Base-by-base conservation (phyloP, 2,329 filamentous ascomycete genomes). In the Huntiella abstrusa region DNA sequence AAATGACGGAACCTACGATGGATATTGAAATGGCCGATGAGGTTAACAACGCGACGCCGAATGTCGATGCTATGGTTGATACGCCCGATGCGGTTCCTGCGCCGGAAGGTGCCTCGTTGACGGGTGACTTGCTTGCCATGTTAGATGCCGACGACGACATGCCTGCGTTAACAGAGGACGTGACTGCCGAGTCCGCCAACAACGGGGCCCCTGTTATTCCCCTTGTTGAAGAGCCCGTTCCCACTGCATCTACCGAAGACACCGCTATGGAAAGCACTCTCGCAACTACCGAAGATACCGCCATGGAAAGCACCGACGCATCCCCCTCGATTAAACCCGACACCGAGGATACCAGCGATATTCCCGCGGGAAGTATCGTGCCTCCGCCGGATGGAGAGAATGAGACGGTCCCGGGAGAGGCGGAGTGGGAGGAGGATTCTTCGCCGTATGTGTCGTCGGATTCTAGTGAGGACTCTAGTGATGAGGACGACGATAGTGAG, bases 371-470 rank as follows among this genome's bases (percentile, higher is more conserved):
- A 6, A 12, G 19, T 12, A 22, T n/a, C 10, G 39, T 16, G 5
- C 11, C 17, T 11, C 16, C 15, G 11, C 17, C 10, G 12, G 11
- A 34, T 5, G 13, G 41, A 36, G 36, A 33, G 16, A 22, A 36
- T 15, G 13, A 39, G 39, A 54, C 54, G 46, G 22, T 28, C 0
- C 22, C 22, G 22, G 65, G 62, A 8, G 67, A 80, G 39, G 78
- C 81, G 3, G 87, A 95, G 60, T 96, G 85, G 83, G 84, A 93
- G 57, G 65, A 70, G 5, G 83, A 88, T 55, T 86, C 81, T 1
- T 83, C 80, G 0, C 81, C 81, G 0, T 81, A 81, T 56, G 75
- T 78, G 55, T 83, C 79, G 4, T 70, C 69, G 0, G 68, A 74
- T 11, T 73, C 71, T 4, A 67, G 62, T 54, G 77, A 75, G 2